Conservation (phyloP, 352 stramenopile genomes). For the Phytophthora meadii region DNA sequence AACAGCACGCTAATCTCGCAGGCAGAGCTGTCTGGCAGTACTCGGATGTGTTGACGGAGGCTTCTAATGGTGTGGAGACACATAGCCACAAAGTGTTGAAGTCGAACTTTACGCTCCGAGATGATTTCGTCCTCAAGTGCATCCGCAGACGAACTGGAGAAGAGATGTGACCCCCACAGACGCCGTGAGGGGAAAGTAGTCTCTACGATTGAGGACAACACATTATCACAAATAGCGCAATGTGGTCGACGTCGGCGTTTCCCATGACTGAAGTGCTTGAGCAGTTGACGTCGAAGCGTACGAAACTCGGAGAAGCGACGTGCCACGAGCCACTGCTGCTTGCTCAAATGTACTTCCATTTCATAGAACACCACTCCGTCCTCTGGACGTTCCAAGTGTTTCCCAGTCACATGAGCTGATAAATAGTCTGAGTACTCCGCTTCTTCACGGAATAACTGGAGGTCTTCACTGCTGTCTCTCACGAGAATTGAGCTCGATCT, state of each 20-base stretch:
- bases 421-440: conserved; percentile 87
- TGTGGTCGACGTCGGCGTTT: conserved; percentile 29
- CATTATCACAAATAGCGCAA: conserved; percentile 71
- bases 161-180: conserved; percentile 42
- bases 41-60: conserved; percentile 65
- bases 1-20: conserved; percentile 69
- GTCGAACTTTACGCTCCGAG: conserved; percentile 54
- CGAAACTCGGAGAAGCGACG: conserved; percentile 84
- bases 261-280: conserved; percentile 62
- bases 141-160: conserved; percentile 25
- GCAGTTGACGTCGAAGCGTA: conserved; percentile 55
- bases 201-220: conserved; percentile 63
- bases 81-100: conserved; percentile 61
- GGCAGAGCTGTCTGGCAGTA: conserved; percentile 48
- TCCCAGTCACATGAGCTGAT: conserved; percentile 46
- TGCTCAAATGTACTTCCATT: conserved; percentile 70
- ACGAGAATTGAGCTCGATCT: conserved; percentile 43
- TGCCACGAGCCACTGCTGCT: conserved; percentile 62
- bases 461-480: conserved; percentile 43
- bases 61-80: conserved; percentile 64
- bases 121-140: conserved; percentile 41
- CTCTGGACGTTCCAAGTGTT: conserved; percentile 48
- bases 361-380: conserved; percentile 74
- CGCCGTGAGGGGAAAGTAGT: conserved; percentile 57
- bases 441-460: conserved; percentile 71